Evolutionary conservation across 2,329 filamentous ascomycete species (phyloP).

Genomic region (Fusarium devonianum): DNA sequence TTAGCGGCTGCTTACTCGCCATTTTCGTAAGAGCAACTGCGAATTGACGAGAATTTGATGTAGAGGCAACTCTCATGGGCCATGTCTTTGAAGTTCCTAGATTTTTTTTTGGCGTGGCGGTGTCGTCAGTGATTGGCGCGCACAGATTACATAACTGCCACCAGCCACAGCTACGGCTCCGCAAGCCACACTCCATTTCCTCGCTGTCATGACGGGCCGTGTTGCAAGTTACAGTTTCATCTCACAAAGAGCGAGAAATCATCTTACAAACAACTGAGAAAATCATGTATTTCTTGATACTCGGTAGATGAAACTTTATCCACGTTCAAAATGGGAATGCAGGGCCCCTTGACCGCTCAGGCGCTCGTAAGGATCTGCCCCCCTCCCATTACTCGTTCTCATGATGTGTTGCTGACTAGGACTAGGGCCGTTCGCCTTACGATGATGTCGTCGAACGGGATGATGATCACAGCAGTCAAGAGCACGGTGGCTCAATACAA

Average conservation of each 20-base stretch:
- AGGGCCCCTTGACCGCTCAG: constrained; percentile 63
- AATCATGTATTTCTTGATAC: not conserved
- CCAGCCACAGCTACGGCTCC: constrained; percentile 17
- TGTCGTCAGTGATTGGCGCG: constrained; percentile 17
- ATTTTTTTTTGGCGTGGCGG: constrained; percentile 35
- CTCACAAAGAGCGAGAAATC: not conserved
- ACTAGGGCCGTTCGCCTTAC: constrained; percentile 66
- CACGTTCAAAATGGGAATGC: constrained; percentile 56
- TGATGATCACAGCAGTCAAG: constrained; percentile 43
- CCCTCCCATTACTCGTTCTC: not conserved
- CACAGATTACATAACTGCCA: constrained; percentile 11
- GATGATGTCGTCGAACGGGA: constrained; percentile 63
- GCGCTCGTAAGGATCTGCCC: constrained; percentile 57
- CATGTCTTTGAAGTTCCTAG: constrained; percentile 19
- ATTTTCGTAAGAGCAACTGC: constrained; percentile 45
- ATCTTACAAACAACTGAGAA: not conserved
- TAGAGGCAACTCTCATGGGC: constrained; percentile 33
- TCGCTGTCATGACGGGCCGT: constrained; percentile 24
- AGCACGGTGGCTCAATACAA: constrained; percentile 47
- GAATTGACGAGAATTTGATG: constrained; percentile 28
- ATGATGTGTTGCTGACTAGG: constrained; percentile 11
- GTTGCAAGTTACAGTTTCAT: not conserved
- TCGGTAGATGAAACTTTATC: constrained; percentile 10
- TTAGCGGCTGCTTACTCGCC: constrained; percentile 69
- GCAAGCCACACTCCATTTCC: constrained; percentile 1